Evolutionary conservation across 2,329 filamentous ascomycete genomes (phyloP), one percentile per base, ranked within the genome.

Genomic region (Lasiodiplodia gonubiensis): DNA sequence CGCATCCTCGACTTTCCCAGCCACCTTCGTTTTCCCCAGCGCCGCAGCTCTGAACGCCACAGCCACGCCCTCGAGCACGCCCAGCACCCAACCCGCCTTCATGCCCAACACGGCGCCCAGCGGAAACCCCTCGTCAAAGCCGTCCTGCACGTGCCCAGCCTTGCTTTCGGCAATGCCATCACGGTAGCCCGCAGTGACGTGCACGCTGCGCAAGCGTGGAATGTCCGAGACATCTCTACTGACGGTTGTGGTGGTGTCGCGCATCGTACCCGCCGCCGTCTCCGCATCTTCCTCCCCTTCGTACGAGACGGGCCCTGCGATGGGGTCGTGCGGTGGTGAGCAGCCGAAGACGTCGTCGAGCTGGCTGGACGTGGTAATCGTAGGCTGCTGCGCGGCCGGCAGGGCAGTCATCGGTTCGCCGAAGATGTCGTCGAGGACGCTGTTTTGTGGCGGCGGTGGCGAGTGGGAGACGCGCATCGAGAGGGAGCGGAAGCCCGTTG

Each of bases 81-180:
- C 95, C 3, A 97, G 78, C 14, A 96, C 80, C 71, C 88, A 88
- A 0, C 95, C 95, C 0, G 89, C 90, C 33, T 85, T 85, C 70
- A 91, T 78, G 0, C 94, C 95, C 35, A 98, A 81, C 63, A 90
- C 89, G 0, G 93, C 94, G 14, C 95, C 95, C 0, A 98, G 84
- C 16, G 88, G 85, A 77, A 93, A 98, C 0, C 94, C 94, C 70
- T 94, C 92, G 76, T 99, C 95, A 75, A 99, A 98, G 0, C 94
- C 94, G 16, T 85, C 84, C 79, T 99, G 95, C 30, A 97, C 88
- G 73, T 89, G 90, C 57, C 85, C 81, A 30, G 87, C 86, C 77
- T 98, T 98, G 37, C 91, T 91, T 3, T 82, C 83, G 0, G 90
- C 86, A 64, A 98, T 86, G 53, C 94, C 95, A 74, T 97, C 94